phyloP scores from a whole-genome alignment of 192 early-diverging fungal species.

The Phlyctochytrium planicorne region DNA sequence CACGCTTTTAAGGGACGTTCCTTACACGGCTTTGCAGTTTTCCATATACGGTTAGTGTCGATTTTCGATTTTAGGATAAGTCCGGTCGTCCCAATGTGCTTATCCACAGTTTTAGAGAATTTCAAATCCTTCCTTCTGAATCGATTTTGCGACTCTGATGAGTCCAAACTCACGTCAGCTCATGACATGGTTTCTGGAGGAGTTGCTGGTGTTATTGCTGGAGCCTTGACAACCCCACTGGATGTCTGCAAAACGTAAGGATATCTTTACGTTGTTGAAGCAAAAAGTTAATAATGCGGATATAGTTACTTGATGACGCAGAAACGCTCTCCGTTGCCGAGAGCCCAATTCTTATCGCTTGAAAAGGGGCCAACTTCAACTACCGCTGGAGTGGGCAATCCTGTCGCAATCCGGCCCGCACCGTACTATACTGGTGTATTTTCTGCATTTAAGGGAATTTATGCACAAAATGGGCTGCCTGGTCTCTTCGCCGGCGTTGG shows the following conservation, averaged over 20 bases:
- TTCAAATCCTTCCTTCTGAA: conserved; percentile 16
- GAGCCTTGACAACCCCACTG: conserved; percentile 38
- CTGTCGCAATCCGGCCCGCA: neutral
- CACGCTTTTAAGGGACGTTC: conserved; percentile 40
- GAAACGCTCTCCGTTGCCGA: conserved; percentile 12
- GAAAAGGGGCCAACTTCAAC: neutral
- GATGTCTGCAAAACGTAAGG: conserved; percentile 39
- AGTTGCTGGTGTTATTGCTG: conserved; percentile 31
- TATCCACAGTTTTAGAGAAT: conserved; percentile 22
- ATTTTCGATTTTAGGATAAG: neutral
- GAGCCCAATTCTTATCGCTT: neutral
- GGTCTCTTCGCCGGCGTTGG: conserved; percentile 80
- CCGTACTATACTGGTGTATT: conserved; percentile 30
- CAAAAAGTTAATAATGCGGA: too few relatives aligned
- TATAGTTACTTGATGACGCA: conserved; percentile 35
- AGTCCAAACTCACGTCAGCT: neutral
- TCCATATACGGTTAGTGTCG: conserved; percentile 35
- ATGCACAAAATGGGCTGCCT: conserved; percentile 23
- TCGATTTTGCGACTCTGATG: conserved; percentile 1
- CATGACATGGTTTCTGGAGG: conserved; percentile 33
- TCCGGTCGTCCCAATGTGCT: neutral
- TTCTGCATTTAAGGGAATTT: conserved; percentile 27
- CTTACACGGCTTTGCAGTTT: conserved; percentile 43
- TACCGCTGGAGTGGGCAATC: neutral
- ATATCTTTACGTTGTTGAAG: too few relatives aligned